Percentiles rank a stretch among this genome's conserved stretches.
Conservation (phyloP, 106 monocot genomes). For the Allium cepa region DNA sequence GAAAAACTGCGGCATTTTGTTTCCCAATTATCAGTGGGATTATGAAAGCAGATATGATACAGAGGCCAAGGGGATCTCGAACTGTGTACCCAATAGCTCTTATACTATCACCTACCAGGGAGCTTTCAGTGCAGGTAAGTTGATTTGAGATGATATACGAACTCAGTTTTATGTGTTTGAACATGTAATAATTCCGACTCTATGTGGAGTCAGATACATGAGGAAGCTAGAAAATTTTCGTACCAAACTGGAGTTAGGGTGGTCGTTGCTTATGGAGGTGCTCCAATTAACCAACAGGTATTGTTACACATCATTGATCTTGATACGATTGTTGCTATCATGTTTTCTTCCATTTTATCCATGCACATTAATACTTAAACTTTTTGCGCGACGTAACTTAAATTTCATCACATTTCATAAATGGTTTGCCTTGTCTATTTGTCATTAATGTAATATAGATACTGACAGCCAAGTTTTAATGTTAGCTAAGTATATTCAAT, state of each 20-base stretch:
- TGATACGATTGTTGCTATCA: background rate
- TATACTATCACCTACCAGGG: conserved; percentile 80
- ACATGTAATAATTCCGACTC: background rate
- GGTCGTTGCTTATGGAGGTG: conserved; percentile 80
- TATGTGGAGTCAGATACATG: conserved; percentile 45
- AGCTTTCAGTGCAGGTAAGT: conserved; percentile 76
- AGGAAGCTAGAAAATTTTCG: conserved; percentile 66
- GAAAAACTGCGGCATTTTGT: conserved; percentile 97
- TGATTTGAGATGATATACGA: background rate
- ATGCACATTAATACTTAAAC: background rate
- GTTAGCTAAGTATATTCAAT: background rate
- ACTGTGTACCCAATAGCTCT: conserved; percentile 68
- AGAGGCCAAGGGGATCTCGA: conserved; percentile 35
- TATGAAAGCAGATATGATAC: conserved; percentile 38
- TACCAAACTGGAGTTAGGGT: conserved; percentile 76
- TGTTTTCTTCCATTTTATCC: background rate
- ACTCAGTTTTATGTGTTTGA: background rate
- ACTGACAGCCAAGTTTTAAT: background rate
- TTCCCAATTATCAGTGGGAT: conserved; percentile 94
- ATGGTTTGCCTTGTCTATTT: background rate
- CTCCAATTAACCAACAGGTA: conserved; percentile 69
- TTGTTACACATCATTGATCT: background rate
- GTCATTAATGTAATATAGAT: background rate
- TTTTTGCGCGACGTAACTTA: background rate
- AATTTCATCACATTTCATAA: background rate